phyloP scores from a whole-genome alignment of 148 eudicot genomes.

The Cornus suecica region DNA sequence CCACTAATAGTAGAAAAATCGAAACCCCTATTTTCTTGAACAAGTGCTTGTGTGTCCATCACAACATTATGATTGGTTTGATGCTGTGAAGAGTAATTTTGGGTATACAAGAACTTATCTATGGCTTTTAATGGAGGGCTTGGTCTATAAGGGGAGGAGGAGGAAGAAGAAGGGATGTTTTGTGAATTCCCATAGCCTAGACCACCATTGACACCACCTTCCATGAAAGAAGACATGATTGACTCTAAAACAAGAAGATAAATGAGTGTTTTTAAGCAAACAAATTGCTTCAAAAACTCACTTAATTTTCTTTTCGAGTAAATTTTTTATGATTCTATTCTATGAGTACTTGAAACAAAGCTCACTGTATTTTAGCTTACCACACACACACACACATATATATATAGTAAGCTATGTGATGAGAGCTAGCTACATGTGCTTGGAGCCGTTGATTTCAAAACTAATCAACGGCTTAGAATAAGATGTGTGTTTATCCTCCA shows the following conservation, averaged over 20 bases:
- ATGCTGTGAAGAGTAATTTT: not conserved
- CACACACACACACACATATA: too few species aligned
- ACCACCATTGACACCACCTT: conserved; percentile 21
- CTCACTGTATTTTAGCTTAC: too few species aligned
- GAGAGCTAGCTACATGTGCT: conserved; percentile 7
- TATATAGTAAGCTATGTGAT: conserved; percentile 18
- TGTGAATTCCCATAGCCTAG: conserved; percentile 24
- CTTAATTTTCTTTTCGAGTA: too few species aligned
- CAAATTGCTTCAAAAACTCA: not conserved
- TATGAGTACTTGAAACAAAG: not conserved
- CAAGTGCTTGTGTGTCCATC: not conserved
- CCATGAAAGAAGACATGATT: conserved; percentile 21
- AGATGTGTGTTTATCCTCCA: conserved; percentile 2
- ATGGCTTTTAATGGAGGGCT: conserved; percentile 50
- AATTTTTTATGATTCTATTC: not conserved
- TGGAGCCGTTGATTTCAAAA: conserved; percentile 17
- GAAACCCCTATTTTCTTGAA: not conserved
- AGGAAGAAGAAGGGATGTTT: conserved; percentile 17
- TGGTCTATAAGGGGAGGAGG: not conserved
- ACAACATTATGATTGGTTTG: not conserved
- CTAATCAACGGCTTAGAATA: conserved; percentile 31
- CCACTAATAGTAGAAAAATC: conserved; percentile 9
- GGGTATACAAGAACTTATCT: conserved; percentile 36
- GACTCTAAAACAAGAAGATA: not conserved
- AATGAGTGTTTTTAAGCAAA: not conserved